Percentiles rank a stretch among this genome's conserved stretches.
phyloP scores from a whole-genome alignment of 441 rosid genomes.

The Bruguiera hainesii region DNA sequence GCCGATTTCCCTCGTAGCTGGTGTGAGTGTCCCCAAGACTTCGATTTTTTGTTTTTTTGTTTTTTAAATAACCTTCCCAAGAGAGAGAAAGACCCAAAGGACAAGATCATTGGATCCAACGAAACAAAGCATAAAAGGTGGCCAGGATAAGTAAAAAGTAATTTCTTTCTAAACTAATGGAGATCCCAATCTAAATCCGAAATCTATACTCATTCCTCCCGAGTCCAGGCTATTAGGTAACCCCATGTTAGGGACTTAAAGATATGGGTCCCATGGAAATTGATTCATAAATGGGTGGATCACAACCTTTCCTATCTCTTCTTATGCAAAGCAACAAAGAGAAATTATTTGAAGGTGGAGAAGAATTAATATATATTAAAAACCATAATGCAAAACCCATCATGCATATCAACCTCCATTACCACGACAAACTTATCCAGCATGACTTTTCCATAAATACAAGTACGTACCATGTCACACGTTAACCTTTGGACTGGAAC shows the following conservation, averaged over 20 bases:
- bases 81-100: slow-evolving; percentile 20
- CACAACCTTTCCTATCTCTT: slow-evolving; percentile 15
- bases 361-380: neutral
- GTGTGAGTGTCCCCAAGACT: slow-evolving; percentile 28
- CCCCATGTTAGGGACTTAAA: slow-evolving; percentile 18
- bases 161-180: slow-evolving; percentile 17
- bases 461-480: neutral
- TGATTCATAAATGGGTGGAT: slow-evolving; percentile 17
- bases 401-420: neutral
- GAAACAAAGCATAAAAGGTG: slow-evolving; percentile 32
- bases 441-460: neutral
- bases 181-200: slow-evolving; percentile 34
- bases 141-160: slow-evolving; percentile 27
- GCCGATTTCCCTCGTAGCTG: slow-evolving; percentile 27
- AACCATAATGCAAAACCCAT: neutral
- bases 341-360: neutral
- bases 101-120: slow-evolving; percentile 47
- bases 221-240: slow-evolving; percentile 24
- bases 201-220: slow-evolving; percentile 32
- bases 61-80: slow-evolving; percentile 19
- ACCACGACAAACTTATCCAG: neutral
- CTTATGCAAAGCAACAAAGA: neutral
- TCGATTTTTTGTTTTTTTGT: neutral
- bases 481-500: neutral
- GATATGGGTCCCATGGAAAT: slow-evolving; percentile 14